Evolutionary conservation across 495 filamentous ascomycete genomes (phyloP).

Genomic region (Paragyromitra xinjiangensis): DNA sequence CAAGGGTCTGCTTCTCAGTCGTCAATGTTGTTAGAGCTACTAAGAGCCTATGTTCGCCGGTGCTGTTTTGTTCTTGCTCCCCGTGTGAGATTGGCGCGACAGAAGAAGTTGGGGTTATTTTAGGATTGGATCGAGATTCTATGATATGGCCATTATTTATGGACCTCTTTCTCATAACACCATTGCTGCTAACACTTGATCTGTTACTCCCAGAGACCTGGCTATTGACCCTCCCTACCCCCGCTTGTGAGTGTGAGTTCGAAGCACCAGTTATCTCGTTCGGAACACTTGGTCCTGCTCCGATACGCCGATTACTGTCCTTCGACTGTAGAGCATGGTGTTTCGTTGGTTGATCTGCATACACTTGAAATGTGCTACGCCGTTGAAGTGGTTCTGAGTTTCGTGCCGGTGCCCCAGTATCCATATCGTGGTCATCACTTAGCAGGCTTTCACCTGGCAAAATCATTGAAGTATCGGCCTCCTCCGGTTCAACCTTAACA

Average conservation of each 20-base stretch:
- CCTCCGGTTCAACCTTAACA: conserved; percentile 26
- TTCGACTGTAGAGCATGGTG: conserved; percentile 14
- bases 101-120: not conserved
- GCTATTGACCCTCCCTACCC: not conserved
- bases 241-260: not conserved
- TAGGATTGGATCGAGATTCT: not conserved
- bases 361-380: conserved; percentile 3
- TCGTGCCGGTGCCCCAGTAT: not conserved
- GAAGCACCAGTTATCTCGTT: conserved; percentile 10
- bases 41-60: conserved; percentile 41
- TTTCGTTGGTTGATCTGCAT: conserved; percentile 18
- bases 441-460: not conserved
- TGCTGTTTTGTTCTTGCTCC: conserved; percentile 14
- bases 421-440: not conserved
- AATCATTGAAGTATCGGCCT: not conserved
- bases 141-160: not conserved
- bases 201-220: conserved; percentile 1
- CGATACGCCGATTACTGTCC: conserved; percentile 13
- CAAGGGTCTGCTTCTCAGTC: conserved; percentile 50
- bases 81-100: not conserved
- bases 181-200: not conserved
- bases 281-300: not conserved
- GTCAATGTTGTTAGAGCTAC: conserved; percentile 51
- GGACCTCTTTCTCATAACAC: not conserved
- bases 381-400: not conserved